Base-by-base conservation (phyloP, 2,329 filamentous ascomycete species). In the Aspergillus calidoustus region DNA sequence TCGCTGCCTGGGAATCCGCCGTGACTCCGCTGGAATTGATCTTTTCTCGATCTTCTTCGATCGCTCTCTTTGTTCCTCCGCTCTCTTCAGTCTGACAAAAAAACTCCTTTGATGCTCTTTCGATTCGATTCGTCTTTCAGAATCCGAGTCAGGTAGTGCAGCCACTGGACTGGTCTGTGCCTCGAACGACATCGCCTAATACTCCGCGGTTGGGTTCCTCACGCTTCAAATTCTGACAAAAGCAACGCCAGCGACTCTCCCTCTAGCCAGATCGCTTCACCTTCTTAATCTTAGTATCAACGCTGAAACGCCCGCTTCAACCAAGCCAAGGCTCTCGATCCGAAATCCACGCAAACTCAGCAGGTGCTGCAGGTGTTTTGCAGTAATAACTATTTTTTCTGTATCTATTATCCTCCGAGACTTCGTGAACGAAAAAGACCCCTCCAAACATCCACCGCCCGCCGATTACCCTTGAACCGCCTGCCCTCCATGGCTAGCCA, bases 291-390 rank as follows among this genome's bases (percentile, higher is more conserved):
- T 54, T 61, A 51, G 41, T 61, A 58, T 48, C 51, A 47, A 53
- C 54, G 34, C 44, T 61, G 46, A 54, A 61, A 61, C 57, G 15
- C 50, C 50, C 54, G 54, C 50, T 57, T 50, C 15, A 19, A 23
- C 34, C 34, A 52, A 47, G 28, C 55, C 53, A 61, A 64, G 55
- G 53, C 47, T 54, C 55, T 51, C 55, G 48, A 58, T 62, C 44
- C 53, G 48, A 56, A 63, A 63, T 60, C 67, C 64, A 75, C 73
- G 75, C 75, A 77, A 79, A 78, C 72, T 89, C 89, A 91, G 89
- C 89, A 85, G 88, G 89, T 86, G 86, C 90, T 92, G 89, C 90
- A 91, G 89, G 88, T 91, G 87, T 71, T 77, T 78, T 77, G 75
- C 73, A 71, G 72, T 77, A 76, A 74, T 77, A 71, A 69, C 74